Conservation (phyloP, 306 rosid species). For the Castanea crenata region DNA sequence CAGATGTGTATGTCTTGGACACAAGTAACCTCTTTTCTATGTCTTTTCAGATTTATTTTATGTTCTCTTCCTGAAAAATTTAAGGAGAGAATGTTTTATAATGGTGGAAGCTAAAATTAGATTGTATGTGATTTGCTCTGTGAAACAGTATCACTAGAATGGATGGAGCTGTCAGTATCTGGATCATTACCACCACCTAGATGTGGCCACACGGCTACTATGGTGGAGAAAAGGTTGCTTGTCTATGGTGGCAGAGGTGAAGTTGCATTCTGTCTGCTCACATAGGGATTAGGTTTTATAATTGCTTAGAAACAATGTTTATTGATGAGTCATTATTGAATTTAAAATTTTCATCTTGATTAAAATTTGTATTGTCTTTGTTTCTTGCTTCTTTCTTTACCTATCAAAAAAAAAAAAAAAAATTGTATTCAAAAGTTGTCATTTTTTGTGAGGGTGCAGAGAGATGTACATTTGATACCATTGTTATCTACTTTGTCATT, state of each 20-base stretch:
- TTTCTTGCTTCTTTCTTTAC: too few species aligned
- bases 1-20: conserved; percentile 91
- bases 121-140: conserved; percentile 24
- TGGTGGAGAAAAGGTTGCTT: conserved; percentile 88
- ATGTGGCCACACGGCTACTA: conserved; percentile 90
- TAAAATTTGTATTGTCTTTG: neutral
- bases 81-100: neutral
- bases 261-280: conserved; percentile 18
- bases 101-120: conserved; percentile 21
- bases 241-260: conserved; percentile 97
- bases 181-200: conserved; percentile 91
- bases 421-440: neutral
- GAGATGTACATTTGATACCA: neutral
- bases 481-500: neutral
- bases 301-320: neutral
- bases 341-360: neutral
- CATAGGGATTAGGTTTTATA: conserved; percentile 12
- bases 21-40: conserved; percentile 55
- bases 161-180: conserved; percentile 81
- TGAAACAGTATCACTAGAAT: conserved; percentile 77
- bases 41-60: conserved; percentile 7
- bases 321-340: neutral
- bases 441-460: neutral
- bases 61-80: neutral
- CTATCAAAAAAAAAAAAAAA: too few species aligned